Percentiles rank a stretch among this genome's conserved stretches.
Conservation (phyloP, 1,284 basidiomycete genomes). For the Albatrellus sp. region DNA sequence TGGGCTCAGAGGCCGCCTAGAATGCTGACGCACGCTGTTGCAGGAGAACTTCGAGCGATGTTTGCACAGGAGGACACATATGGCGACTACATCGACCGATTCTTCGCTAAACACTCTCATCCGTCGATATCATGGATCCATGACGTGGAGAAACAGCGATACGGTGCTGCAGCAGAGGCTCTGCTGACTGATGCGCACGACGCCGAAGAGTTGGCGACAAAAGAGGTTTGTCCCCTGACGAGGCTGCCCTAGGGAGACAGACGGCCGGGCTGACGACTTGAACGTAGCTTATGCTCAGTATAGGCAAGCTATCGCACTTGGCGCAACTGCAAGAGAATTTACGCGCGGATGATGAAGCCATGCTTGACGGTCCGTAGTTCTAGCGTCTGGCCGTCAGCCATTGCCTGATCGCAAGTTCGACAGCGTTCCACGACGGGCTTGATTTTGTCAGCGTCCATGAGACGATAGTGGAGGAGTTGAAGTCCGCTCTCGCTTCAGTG, state of each 20-base stretch:
- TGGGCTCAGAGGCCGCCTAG: neutral
- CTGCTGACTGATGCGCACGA: slow-evolving; percentile 50
- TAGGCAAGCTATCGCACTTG: slow-evolving; percentile 81
- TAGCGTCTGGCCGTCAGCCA: neutral
- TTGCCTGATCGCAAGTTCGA: slow-evolving; percentile 4
- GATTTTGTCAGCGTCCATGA: slow-evolving; percentile 70
- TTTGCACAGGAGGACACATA: slow-evolving; percentile 63
- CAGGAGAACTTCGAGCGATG: slow-evolving; percentile 60
- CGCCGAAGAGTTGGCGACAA: slow-evolving; percentile 49
- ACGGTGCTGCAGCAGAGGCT: slow-evolving; percentile 51
- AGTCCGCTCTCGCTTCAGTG: slow-evolving; percentile 28
- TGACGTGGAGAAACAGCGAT: slow-evolving; percentile 64
- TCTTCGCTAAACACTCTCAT: slow-evolving; percentile 55
- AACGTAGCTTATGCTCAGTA: slow-evolving; percentile 73
- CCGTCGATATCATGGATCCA: slow-evolving; percentile 82
- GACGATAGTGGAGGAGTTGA: slow-evolving; percentile 47
- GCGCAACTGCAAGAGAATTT: slow-evolving; percentile 60
- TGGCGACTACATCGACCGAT: slow-evolving; percentile 56
- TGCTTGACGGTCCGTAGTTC: slow-evolving; percentile 38
- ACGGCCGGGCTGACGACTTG: slow-evolving; percentile 7
- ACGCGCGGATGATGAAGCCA: slow-evolving; percentile 27
- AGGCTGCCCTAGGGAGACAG: slow-evolving; percentile 2
- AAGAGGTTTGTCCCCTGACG: slow-evolving; percentile 45
- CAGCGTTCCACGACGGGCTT: slow-evolving; percentile 62
- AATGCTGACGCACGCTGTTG: slow-evolving; percentile 15